Base-by-base conservation (phyloP, 495 filamentous ascomycete species). In the Parathielavia appendiculata region DNA sequence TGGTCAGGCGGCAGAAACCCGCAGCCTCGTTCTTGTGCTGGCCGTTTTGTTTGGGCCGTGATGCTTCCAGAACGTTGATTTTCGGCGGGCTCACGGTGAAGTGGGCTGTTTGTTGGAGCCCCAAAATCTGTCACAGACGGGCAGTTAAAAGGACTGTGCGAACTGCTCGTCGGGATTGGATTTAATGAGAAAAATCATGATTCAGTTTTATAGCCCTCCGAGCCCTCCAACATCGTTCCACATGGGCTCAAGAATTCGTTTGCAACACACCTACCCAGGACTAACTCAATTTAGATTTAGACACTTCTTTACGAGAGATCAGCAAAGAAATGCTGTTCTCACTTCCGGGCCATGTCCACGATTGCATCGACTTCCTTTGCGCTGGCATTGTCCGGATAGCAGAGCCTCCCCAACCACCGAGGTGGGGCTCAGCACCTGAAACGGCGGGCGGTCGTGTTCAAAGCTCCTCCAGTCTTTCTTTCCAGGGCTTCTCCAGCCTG, bases 51-150 rank as follows among this genome's bases (percentile, higher is more conserved):
- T 58, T 58, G 56, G 56, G 56, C 48, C 12, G 56, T 58, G 56
- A 46, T 58, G 10, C 44, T n/a, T 34, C 19, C 30, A 32, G 39
- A n/a, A 53, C 45, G 50, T 46, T 62, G 58, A 60, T 60, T 64
- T 66, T 66, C 63, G 61, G 63, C 66, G 60, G 66, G 63, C 63
- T 68, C 63, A 67, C 54, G 64, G 61, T 58, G 53, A 63, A 63
- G 65, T 61, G 60, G 65, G 65, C n/a, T 63, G 48, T 19, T 54
- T 17, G n/a, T 19, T 39, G 57, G 52, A 59, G 40, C 26, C 48
- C 26, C 26, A 30, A 30, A 30, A 30, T 30, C 26, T 6, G 19
- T n/a, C 5, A 13, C 16, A 30, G n/a, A n/a, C n/a, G n/a, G n/a
- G n/a, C n/a, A n/a, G n/a, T 20, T 64, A 58, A 59, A 46, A 7